phyloP scores from a whole-genome alignment of 176 grass and related monocot genomes.

The Musa itinerans region DNA sequence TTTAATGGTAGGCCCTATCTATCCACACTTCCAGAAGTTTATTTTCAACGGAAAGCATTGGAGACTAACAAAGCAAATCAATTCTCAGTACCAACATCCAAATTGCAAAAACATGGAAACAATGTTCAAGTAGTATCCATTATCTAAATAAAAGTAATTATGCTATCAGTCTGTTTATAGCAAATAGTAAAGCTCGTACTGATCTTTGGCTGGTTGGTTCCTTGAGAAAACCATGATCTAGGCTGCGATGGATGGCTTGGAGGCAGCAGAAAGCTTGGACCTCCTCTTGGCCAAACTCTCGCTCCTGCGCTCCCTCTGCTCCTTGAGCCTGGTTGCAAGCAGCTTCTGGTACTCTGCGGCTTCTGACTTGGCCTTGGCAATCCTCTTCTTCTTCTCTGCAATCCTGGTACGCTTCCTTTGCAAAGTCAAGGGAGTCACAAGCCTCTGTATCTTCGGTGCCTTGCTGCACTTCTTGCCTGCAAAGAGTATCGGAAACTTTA shows the following conservation, averaged over 20 bases:
- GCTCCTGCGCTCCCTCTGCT: slow-evolving; percentile 67
- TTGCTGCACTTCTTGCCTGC: slow-evolving; percentile 94
- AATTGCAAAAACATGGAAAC: too few relatives aligned
- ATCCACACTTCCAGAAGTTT: too few relatives aligned
- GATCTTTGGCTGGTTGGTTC: too few relatives aligned
- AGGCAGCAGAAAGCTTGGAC: slow-evolving; percentile 61
- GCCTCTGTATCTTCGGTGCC: slow-evolving; percentile 95
- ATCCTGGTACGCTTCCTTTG: slow-evolving; percentile 87
- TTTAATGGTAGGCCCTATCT: too few relatives aligned
- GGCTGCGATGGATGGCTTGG: slow-evolving; percentile 35
- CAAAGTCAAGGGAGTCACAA: slow-evolving; percentile 78
- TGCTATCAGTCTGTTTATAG: too few relatives aligned
- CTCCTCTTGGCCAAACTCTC: slow-evolving; percentile 92
- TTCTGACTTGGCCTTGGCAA: slow-evolving; percentile 68
- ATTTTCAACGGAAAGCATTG: too few relatives aligned
- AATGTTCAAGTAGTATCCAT: too few relatives aligned
- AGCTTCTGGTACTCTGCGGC: slow-evolving; percentile 96
- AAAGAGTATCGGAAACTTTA: neutral
- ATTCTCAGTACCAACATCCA: too few relatives aligned
- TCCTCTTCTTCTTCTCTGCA: slow-evolving; percentile 92
- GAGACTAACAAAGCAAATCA: too few relatives aligned
- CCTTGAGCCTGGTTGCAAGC: slow-evolving; percentile 72
- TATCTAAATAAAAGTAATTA: too few relatives aligned
- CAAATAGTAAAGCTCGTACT: too few relatives aligned
- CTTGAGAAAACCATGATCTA: neutral